Conservation (phyloP, 2,329 filamentous ascomycete genomes). For the Cytospora paraplurivora region DNA sequence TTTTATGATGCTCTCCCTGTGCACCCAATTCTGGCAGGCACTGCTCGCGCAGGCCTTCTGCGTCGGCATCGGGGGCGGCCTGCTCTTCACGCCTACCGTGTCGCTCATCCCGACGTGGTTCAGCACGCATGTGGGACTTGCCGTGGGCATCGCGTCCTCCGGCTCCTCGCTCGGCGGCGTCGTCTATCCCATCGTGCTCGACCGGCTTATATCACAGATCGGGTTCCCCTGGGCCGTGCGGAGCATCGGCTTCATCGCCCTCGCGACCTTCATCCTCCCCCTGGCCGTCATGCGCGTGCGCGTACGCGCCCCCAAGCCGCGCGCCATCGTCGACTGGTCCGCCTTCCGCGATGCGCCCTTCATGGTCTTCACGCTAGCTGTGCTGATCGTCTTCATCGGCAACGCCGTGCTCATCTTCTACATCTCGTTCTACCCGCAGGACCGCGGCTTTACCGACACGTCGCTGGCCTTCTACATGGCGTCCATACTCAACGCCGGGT, state of each 20-base stretch:
- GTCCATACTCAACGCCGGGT: slow-evolving; percentile 44
- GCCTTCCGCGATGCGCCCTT: slow-evolving; percentile 44
- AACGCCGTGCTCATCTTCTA: slow-evolving; percentile 44
- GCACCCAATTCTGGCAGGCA: slow-evolving; percentile 47
- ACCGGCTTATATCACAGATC: slow-evolving; percentile 30
- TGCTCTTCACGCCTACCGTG: slow-evolving; percentile 43
- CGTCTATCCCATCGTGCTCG: slow-evolving; percentile 38
- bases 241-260: slow-evolving; percentile 33
- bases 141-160: slow-evolving; percentile 39
- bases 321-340: slow-evolving; percentile 41
- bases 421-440: slow-evolving; percentile 41
- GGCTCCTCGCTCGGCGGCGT: slow-evolving; percentile 40
- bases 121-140: slow-evolving; percentile 33
- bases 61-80: slow-evolving; percentile 48
- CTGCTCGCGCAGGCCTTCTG: slow-evolving; percentile 49
- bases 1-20: slow-evolving; percentile 46
- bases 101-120: slow-evolving; percentile 42
- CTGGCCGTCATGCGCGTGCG: slow-evolving; percentile 38
- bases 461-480: slow-evolving; percentile 45
- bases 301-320: slow-evolving; percentile 39
- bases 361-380: slow-evolving; percentile 38
- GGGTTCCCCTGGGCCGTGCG: slow-evolving; percentile 36
- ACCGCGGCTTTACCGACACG: slow-evolving; percentile 36
- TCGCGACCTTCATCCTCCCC: slow-evolving; percentile 34
- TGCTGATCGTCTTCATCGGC: slow-evolving; percentile 44